Conservation (phyloP, 768 basidiomycete genomes). For the Auriscalpium vulgare region DNA sequence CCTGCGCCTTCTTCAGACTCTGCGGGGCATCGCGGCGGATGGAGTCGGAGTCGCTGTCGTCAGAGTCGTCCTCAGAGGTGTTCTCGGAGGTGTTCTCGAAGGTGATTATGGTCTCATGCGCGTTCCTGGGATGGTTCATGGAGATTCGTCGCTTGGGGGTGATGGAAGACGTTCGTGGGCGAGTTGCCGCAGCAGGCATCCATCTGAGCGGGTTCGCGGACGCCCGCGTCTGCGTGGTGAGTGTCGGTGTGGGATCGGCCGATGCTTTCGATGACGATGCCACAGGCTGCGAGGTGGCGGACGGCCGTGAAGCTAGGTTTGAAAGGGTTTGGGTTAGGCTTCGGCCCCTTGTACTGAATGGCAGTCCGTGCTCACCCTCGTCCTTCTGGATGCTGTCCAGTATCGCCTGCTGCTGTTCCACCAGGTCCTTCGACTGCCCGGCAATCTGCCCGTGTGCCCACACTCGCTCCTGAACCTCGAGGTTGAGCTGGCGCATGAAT, state of each 20-base stretch:
- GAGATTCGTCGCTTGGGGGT: slow-evolving; percentile 1
- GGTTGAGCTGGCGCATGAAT: slow-evolving; percentile 6
- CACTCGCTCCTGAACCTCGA: slow-evolving; percentile 11
- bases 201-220: not conserved
- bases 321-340: no score
- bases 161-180: slow-evolving; percentile 2
- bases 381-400: slow-evolving; percentile 11
- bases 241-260: no score
- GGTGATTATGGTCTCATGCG: slow-evolving; percentile 14
- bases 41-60: no score
- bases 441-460: slow-evolving; percentile 8
- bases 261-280: no score
- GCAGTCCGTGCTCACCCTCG: not conserved
- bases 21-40: no score
- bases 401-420: slow-evolving; percentile 14
- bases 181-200: slow-evolving; percentile 4
- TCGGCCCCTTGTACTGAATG: no score
- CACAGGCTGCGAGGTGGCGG: no score
- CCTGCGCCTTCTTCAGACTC: slow-evolving; percentile 1
- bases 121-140: slow-evolving; percentile 2
- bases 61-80: slow-evolving; percentile 9
- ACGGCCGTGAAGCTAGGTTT: no score
- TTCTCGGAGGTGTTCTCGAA: slow-evolving; percentile 3
- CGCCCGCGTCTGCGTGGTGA: no score
- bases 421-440: slow-evolving; percentile 11